A percentile compares a stretch with the other conserved stretches of the same genome.
phyloP scores from a whole-genome alignment of 1,284 basidiomycete genomes.

The Papiliotrema laurentii region DNA sequence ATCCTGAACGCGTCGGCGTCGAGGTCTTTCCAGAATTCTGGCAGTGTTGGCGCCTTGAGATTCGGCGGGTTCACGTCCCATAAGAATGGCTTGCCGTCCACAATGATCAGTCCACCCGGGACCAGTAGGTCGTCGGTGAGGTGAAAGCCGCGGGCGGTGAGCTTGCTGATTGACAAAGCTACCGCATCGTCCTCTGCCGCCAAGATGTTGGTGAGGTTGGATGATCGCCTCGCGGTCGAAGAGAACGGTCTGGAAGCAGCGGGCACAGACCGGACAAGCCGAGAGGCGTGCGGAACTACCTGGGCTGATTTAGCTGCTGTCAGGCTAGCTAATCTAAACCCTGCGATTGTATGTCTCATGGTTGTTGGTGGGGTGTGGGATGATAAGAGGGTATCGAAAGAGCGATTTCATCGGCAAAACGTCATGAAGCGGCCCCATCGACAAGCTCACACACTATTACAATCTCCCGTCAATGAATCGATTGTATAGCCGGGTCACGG shows the following conservation, averaged over 20 bases:
- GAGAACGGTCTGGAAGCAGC: background rate
- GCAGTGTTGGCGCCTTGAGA: constrained; percentile 40
- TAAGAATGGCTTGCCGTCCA: constrained; percentile 79
- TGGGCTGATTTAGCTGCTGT: background rate
- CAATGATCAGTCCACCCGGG: constrained; percentile 70
- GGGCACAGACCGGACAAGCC: background rate
- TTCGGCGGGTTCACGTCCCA: constrained; percentile 74
- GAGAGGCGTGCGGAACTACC: background rate
- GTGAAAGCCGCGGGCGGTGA: constrained; percentile 44
- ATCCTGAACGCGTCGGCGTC: constrained; percentile 66
- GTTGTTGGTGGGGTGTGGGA: background rate
- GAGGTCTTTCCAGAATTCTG: constrained; percentile 57
- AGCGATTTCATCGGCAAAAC: background rate
- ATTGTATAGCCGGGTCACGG: no score
- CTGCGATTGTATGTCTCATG: background rate
- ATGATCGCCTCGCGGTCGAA: background rate
- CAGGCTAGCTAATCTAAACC: no score
- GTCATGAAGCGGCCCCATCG: background rate
- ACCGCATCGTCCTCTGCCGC: constrained; percentile 15
- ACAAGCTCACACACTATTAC: no score
- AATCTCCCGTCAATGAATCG: no score
- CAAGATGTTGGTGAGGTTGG: constrained; percentile 21
- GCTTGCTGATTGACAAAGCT: constrained; percentile 33
- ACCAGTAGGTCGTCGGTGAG: constrained; percentile 63
- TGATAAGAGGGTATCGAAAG: background rate